These are phyloP conservation scores for Apophysomyces sp. DNA, from an alignment of 371 early-diverging fungal genomes.

Conservation along the genomic window DNA sequence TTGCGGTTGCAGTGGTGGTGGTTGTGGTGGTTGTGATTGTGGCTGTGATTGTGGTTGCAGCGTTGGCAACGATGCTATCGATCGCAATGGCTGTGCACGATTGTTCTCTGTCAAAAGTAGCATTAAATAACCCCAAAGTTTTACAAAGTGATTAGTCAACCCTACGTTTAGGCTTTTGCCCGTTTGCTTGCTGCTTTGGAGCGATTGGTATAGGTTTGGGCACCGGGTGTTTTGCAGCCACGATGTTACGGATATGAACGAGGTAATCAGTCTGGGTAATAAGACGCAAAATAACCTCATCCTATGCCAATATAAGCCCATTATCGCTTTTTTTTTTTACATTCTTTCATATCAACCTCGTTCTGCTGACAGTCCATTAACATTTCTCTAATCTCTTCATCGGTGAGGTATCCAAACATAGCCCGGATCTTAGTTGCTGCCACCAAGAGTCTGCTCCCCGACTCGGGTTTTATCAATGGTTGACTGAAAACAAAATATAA, in stretches of 20 bases:
- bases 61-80: no score
- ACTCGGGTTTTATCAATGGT: not conserved
- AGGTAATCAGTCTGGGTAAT: slow-evolving; percentile 71
- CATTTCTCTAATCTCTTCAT: slow-evolving; percentile 79
- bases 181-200: not conserved
- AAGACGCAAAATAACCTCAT: slow-evolving; percentile 70
- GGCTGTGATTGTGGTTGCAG: not conserved
- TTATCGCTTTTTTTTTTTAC: no score
- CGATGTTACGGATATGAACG: slow-evolving; percentile 59
- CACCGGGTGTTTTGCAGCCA: slow-evolving; percentile 15
- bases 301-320: slow-evolving; percentile 23
- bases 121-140: not conserved
- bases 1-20: not conserved
- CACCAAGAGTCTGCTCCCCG: not conserved
- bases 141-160: not conserved
- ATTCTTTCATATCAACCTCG: slow-evolving; percentile 47
- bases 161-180: not conserved
- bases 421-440: slow-evolving; percentile 51
- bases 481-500: no score
- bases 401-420: slow-evolving; percentile 67
- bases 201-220: not conserved
- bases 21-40: not conserved
- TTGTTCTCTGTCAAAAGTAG: not conserved
- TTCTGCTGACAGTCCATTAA: slow-evolving; percentile 73
- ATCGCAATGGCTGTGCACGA: not conserved